A percentile compares a stretch with the other conserved stretches of the same genome.
These are phyloP conservation scores for Colletotrichum salicis DNA, from an alignment of 2,329 filamentous ascomycete species.

Conservation along the genomic window DNA sequence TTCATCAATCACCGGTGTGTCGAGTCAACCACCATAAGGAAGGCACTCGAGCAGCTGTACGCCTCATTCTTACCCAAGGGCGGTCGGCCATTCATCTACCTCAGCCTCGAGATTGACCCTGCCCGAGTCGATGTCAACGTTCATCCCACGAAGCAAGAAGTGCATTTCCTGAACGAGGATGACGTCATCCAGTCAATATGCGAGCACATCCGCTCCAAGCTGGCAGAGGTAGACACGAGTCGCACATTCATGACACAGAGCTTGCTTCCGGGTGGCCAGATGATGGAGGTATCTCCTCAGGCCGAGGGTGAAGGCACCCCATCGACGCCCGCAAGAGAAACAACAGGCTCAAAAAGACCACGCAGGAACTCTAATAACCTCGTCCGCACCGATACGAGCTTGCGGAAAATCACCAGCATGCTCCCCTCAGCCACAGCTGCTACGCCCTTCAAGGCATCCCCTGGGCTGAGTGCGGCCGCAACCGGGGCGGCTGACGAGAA, in stretches of 20 bases:
- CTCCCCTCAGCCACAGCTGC: slow-evolving; percentile 67
- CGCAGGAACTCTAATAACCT: slow-evolving; percentile 74
- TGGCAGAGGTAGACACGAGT: slow-evolving; percentile 91
- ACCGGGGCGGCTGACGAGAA: slow-evolving; percentile 44
- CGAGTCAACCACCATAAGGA: slow-evolving; percentile 88
- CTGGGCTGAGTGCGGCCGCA: slow-evolving; percentile 36
- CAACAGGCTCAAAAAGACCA: slow-evolving; percentile 49
- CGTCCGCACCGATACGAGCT: slow-evolving; percentile 86
- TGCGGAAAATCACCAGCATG: slow-evolving; percentile 98
- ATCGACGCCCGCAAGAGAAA: slow-evolving; percentile 45
- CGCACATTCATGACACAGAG: slow-evolving; percentile 95
- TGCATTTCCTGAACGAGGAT: slow-evolving; percentile 97
- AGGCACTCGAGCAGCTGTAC: slow-evolving; percentile 91
- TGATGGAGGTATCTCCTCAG: slow-evolving; percentile 41
- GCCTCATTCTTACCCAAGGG: slow-evolving; percentile 89
- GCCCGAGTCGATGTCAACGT: slow-evolving; percentile 95
- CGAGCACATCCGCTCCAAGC: slow-evolving; percentile 77
- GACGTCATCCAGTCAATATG: slow-evolving; percentile 92
- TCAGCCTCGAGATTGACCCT: slow-evolving; percentile 93
- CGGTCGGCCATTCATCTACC: slow-evolving; percentile 92
- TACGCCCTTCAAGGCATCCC: slow-evolving; percentile 12
- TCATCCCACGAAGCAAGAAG: slow-evolving; percentile 95
- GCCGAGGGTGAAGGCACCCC: slow-evolving; percentile 41
- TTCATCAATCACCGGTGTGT: slow-evolving; percentile 98
- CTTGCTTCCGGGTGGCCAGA: slow-evolving; percentile 75